Conservation (phyloP, 371 early-diverging fungal genomes). For the Mucor lusitanicus region DNA sequence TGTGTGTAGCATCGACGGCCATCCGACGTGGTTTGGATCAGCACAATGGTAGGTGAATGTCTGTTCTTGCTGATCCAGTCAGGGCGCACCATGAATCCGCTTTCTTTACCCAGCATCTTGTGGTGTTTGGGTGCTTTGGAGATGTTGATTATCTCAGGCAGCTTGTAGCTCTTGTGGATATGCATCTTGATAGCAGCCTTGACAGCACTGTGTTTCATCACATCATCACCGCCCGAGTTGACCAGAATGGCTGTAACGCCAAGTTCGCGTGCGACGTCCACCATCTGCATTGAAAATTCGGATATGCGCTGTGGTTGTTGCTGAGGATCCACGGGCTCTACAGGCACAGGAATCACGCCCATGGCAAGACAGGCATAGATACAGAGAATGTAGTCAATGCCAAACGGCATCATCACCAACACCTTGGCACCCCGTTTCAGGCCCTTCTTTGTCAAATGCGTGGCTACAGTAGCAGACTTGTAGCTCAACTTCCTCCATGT, state of each 20-base stretch:
- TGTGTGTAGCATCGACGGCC: constrained; percentile 59
- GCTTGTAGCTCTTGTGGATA: constrained; percentile 20
- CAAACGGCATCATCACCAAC: constrained; percentile 69
- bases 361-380: constrained; percentile 81
- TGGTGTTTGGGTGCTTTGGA: constrained; percentile 59
- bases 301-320: constrained; percentile 50
- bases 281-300: constrained; percentile 69
- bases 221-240: constrained; percentile 66
- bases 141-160: constrained; percentile 58
- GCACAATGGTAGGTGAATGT: constrained; percentile 50
- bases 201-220: constrained; percentile 59
- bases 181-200: constrained; percentile 34
- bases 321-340: constrained; percentile 65
- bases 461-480: constrained; percentile 69
- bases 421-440: constrained; percentile 63
- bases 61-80: constrained; percentile 37
- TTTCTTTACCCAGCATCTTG: constrained; percentile 60
- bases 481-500: constrained; percentile 72
- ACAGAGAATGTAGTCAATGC: constrained; percentile 73
- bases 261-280: constrained; percentile 64
- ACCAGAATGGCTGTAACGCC: constrained; percentile 59
- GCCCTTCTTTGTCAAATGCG: constrained; percentile 59
- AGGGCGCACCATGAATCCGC: constrained; percentile 50
- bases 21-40: constrained; percentile 57
- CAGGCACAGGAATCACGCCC: constrained; percentile 76